Percentiles rank a stretch among this genome's conserved stretches.
These are phyloP conservation scores for Diaporthe eres DNA, from an alignment of 2,329 filamentous ascomycete species.

Conservation along the genomic window DNA sequence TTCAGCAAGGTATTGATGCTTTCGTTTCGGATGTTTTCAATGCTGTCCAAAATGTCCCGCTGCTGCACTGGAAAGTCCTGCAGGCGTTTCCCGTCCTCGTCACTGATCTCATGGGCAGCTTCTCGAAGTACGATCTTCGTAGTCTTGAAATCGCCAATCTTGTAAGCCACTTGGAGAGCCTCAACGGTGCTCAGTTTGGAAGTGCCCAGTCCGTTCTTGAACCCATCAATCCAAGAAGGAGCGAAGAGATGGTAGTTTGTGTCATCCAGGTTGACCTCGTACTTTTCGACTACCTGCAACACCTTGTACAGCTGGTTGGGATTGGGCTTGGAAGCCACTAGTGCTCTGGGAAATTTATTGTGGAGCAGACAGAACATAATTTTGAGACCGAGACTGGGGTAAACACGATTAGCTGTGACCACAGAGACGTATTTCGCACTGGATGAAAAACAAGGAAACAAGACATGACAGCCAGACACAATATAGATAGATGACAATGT, in stretches of 20 bases:
- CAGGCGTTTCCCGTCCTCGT: slow-evolving; percentile 11
- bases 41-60: slow-evolving; percentile 13
- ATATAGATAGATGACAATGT: not conserved
- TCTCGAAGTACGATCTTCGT: slow-evolving; percentile 34
- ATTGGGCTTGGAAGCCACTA: slow-evolving; percentile 31
- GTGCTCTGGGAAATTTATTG: slow-evolving; percentile 32
- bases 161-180: slow-evolving; percentile 32
- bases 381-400: slow-evolving; percentile 32
- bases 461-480: not conserved
- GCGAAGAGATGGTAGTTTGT: slow-evolving; percentile 34
- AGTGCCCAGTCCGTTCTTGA: slow-evolving; percentile 18
- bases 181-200: slow-evolving; percentile 19
- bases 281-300: slow-evolving; percentile 35
- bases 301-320: slow-evolving; percentile 35
- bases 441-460: not conserved
- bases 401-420: not conserved
- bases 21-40: slow-evolving; percentile 21
- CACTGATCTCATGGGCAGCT: slow-evolving; percentile 30
- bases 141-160: slow-evolving; percentile 39
- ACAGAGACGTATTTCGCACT: too few species aligned
- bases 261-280: slow-evolving; percentile 34
- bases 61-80: slow-evolving; percentile 24
- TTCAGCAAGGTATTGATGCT: slow-evolving; percentile 23
- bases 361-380: slow-evolving; percentile 40
- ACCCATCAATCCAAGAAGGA: slow-evolving; percentile 33